Conservation (phyloP, 2,329 filamentous ascomycete genomes). For the Aspergillus costaricaensis region DNA sequence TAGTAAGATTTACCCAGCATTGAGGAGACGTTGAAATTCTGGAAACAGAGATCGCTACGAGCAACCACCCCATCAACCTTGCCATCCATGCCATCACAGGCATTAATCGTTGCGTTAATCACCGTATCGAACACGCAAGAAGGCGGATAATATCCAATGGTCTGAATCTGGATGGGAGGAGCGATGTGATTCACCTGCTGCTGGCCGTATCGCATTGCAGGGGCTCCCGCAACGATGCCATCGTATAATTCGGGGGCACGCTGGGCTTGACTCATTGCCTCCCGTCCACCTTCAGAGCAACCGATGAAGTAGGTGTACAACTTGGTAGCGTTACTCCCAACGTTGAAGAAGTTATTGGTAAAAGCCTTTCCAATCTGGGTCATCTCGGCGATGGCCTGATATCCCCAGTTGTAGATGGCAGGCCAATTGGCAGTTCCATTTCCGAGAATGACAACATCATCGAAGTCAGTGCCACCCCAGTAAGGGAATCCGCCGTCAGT, state of each 20-base stretch:
- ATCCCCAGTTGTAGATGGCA: slow-evolving; percentile 1
- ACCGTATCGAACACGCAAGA: background rate
- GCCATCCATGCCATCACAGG: background rate
- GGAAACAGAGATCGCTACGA: slow-evolving; percentile 1
- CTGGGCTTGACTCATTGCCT: background rate
- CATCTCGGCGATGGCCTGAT: slow-evolving; percentile 1
- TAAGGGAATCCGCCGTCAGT: background rate
- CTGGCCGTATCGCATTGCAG: background rate
- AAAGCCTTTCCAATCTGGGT: slow-evolving; percentile 1
- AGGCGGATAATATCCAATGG: background rate
- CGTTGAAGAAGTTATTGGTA: background rate
- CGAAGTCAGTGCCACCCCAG: background rate
- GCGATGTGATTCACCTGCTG: slow-evolving; percentile 4
- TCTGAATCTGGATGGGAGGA: background rate
- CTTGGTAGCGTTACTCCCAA: background rate
- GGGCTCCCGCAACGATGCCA: background rate
- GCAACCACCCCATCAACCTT: background rate
- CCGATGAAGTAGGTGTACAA: slow-evolving; percentile 1
- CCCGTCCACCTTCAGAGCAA: background rate
- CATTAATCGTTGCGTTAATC: slow-evolving; percentile 2
- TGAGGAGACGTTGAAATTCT: background rate
- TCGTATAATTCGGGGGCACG: slow-evolving; percentile 1
- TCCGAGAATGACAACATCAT: background rate
- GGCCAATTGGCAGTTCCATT: slow-evolving; percentile 3
- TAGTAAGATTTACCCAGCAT: background rate